Evolutionary conservation across 1,284 basidiomycete species (phyloP).

Genomic region (Ganoderma meredithae): DNA sequence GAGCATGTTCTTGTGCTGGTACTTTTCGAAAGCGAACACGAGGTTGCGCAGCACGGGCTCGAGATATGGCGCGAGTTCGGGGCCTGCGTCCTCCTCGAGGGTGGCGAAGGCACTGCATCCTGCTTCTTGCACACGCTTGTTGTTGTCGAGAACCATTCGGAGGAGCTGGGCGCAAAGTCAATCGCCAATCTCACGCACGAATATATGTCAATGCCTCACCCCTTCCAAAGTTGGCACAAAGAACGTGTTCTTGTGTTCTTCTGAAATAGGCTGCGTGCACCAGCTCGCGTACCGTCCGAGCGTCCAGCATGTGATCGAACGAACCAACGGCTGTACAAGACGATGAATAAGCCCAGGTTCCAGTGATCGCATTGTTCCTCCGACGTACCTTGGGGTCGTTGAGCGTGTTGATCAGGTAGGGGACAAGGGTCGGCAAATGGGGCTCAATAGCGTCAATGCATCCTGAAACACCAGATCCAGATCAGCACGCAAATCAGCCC

Average conservation of each 20-base stretch:
- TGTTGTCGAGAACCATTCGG: conserved; percentile 98
- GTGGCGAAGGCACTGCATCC: conserved; percentile 99
- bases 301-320: conserved; percentile 99
- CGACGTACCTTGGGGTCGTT: conserved; percentile 86
- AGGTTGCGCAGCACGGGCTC: conserved; percentile 95
- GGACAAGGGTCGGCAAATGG: conserved; percentile 91
- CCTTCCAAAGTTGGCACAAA: conserved; percentile 99
- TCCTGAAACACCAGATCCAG: conserved; percentile 55
- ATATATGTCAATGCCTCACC: conserved; percentile 59
- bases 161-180: conserved; percentile 67
- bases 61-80: conserved; percentile 90
- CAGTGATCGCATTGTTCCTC: neutral
- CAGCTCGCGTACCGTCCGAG: conserved; percentile 98
- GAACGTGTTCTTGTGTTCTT: conserved; percentile 88
- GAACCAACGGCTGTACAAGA: conserved; percentile 82
- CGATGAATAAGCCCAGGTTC: neutral
- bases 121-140: conserved; percentile 99
- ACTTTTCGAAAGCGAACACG: conserved; percentile 96
- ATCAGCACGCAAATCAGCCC: conserved; percentile 19
- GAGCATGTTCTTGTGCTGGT: conserved; percentile 99
- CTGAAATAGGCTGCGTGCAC: conserved; percentile 85
- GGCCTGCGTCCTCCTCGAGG: conserved; percentile 96
- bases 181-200: conserved; percentile 12
- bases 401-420: conserved; percentile 91
- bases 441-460: conserved; percentile 97